A percentile compares a stretch with the other conserved stretches of the same genome.
Evolutionary conservation across 257 asterid genomes (phyloP).

Genomic region (Paulownia fortunei): DNA sequence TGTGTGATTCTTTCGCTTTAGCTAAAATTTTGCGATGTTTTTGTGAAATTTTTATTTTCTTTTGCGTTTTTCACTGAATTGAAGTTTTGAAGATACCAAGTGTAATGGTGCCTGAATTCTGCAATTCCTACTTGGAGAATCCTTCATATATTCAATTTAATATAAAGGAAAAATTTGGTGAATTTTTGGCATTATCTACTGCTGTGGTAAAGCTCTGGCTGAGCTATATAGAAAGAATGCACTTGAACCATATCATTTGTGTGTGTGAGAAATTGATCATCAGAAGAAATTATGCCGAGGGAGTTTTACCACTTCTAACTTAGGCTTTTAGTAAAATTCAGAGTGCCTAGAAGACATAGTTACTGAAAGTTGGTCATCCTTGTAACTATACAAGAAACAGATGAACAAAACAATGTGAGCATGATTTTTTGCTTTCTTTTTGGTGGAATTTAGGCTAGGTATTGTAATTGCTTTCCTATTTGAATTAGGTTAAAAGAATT

Average conservation of each 20-base stretch:
- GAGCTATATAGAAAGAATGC: slow-evolving; percentile 5
- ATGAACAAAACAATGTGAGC: background rate
- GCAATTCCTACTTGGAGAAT: no score
- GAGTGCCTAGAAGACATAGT: no score
- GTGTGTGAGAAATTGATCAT: slow-evolving; percentile 12
- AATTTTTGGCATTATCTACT: background rate
- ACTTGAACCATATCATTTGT: background rate
- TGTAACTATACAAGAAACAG: background rate
- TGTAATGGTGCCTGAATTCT: slow-evolving; percentile 13
- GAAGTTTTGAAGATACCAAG: background rate
- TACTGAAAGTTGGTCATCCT: no score
- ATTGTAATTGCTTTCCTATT: background rate
- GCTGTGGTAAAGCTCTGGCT: slow-evolving; percentile 7
- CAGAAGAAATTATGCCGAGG: background rate
- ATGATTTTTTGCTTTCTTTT: background rate
- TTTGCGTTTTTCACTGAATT: background rate
- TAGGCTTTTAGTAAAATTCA: slow-evolving; percentile 2
- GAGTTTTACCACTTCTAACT: background rate
- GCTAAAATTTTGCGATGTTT: background rate
- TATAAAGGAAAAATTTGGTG: no score
- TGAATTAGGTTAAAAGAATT: background rate
- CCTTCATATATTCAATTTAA: no score
- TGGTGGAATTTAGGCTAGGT: background rate
- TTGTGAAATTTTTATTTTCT: slow-evolving; percentile 5
- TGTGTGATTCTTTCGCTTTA: slow-evolving; percentile 1